Evolutionary conservation across 257 asterid species (phyloP).

Genomic region (Gentiana macrophylla): DNA sequence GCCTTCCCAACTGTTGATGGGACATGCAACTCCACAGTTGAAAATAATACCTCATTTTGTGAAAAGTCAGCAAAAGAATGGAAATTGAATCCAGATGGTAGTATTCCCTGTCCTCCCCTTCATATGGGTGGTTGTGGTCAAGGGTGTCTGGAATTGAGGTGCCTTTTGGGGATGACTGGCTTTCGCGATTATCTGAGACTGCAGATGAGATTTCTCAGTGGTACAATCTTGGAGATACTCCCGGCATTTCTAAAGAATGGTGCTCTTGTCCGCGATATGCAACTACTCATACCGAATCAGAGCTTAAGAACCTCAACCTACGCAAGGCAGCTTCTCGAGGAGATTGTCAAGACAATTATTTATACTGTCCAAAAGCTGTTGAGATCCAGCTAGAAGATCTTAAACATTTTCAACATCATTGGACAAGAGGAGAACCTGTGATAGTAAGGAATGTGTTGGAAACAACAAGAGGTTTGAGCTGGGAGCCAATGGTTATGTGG

Average conservation of each 20-base stretch:
- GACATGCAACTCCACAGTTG: conserved; percentile 13
- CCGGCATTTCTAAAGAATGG: conserved; percentile 10
- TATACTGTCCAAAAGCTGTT: conserved; percentile 60
- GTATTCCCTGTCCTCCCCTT: conserved; percentile 38
- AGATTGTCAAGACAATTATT: conserved; percentile 42
- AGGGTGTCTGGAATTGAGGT: conserved; percentile 28
- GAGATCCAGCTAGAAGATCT: conserved; percentile 40
- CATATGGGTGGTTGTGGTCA: conserved; percentile 39
- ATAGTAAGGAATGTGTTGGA: conserved; percentile 71
- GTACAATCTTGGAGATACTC: conserved; percentile 8
- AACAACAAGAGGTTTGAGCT: conserved; percentile 71
- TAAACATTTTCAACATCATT: conserved; percentile 68
- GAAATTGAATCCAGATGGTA: conserved; percentile 32
- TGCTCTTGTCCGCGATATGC: conserved; percentile 27
- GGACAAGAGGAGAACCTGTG: conserved; percentile 83
- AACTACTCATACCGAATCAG: conserved; percentile 4
- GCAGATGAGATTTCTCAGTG: conserved; percentile 26
- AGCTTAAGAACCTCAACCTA: conserved; percentile 4
- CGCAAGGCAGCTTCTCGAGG: conserved; percentile 54
- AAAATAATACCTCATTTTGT: conserved; percentile 10
- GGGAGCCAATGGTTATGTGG: conserved; percentile 99
- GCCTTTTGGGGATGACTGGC: conserved; percentile 12
- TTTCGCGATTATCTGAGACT: conserved; percentile 30
- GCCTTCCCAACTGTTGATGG: neutral
- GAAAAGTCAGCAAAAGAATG: conserved; percentile 17